Percentiles rank a stretch among this genome's conserved stretches.
phyloP scores from a whole-genome alignment of 176 grass and related monocot species.

The Luzula sylvatica region DNA sequence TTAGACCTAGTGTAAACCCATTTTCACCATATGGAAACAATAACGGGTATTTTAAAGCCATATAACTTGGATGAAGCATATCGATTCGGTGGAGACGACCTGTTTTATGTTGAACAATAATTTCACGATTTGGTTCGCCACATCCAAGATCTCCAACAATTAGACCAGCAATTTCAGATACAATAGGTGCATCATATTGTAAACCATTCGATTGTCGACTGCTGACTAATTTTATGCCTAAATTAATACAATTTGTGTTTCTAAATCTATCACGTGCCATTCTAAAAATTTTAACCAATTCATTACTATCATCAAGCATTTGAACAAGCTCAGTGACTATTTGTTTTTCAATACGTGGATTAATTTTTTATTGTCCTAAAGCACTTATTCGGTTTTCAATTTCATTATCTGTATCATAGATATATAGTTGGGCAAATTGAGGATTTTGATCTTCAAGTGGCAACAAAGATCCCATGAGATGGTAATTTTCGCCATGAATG shows the following conservation, averaged over 20 bases:
- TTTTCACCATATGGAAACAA: no score
- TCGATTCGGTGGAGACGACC: neutral
- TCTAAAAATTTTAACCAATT: neutral
- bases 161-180: slow-evolving; percentile 15
- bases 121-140: neutral
- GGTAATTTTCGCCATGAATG: no score
- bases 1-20: neutral
- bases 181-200: slow-evolving; percentile 5
- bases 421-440: slow-evolving; percentile 4
- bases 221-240: neutral
- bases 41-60: slow-evolving; percentile 15
- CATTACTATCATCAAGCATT: neutral
- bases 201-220: no score
- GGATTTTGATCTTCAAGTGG: neutral
- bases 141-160: slow-evolving; percentile 5
- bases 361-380: no score
- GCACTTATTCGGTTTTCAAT: no score
- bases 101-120: slow-evolving; percentile 10
- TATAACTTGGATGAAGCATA: neutral
- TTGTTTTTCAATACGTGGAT: no score
- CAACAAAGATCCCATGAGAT: neutral
- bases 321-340: no score
- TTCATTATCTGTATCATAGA: no score
- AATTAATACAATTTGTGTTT: no score
- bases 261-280: neutral